Evolutionary conservation across 1,284 basidiomycete species (phyloP), one percentile per base, ranked within the genome.

Genomic region (Sanghuangporus baumii): DNA sequence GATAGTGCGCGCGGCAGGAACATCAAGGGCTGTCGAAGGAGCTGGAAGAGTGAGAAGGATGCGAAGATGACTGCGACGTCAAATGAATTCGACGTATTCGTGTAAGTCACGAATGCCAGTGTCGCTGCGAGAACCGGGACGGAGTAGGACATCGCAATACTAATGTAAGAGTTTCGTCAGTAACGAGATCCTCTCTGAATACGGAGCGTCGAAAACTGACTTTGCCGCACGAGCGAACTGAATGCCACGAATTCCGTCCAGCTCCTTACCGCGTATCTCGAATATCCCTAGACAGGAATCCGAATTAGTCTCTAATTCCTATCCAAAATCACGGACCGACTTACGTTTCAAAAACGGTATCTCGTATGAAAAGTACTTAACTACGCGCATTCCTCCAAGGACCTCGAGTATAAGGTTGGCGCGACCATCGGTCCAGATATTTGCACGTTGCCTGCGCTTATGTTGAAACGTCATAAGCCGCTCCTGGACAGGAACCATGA

Each of bases 341-440:
- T 71, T 62, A 86, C 87, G 78, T 65, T 83, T 78, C 50, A 89
- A 70, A 71, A 87, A 88, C 0, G 87, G 84, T 1, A 77, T 68
- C 72, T 89, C 88, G 65, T 88, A 89, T 18, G 82, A 84, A 72
- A 92, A 91, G 69, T 88, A 88, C 71, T 92, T 92, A 67, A 91
- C 86, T 18, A 92, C 81, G 6, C 86, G 80, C 85, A 91, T 89
- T 0, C 82, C 84, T 43, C 83, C 78, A 11, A 92, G 72, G 0
- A 89, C 80, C 69, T 91, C 89, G 48, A 87, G 79, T 16, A 91
- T 78, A 0, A 87, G 78, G 67, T 86, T 85, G 2, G 87, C 83
- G 8, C 89, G 78, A 58, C 79, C 76, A 70, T 93, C 91, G 0
- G 91, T 93, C 79, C 83, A 91, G 60, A 79, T 79, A 76, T 87